phyloP scores from a whole-genome alignment of 495 filamentous ascomycete species.

The Echria macrotheca region DNA sequence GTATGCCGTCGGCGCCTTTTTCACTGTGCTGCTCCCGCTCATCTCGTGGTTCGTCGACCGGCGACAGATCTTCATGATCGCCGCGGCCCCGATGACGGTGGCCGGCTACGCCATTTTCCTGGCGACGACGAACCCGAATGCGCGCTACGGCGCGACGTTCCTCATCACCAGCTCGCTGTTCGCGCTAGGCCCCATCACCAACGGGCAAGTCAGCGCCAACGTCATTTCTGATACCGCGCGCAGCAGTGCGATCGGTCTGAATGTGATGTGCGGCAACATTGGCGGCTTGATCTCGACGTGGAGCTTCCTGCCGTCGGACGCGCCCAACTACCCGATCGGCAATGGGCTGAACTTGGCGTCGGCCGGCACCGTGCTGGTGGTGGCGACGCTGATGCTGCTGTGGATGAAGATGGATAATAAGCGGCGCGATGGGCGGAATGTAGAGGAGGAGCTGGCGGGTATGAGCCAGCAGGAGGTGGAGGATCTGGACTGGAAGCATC shows the following conservation, averaged over 20 bases:
- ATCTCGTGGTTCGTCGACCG: constrained; percentile 55
- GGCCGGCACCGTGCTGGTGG: constrained; percentile 44
- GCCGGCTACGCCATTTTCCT: constrained; percentile 70
- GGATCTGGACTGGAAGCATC: constrained; percentile 69
- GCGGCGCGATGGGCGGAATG: constrained; percentile 47
- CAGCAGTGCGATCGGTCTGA: constrained; percentile 53
- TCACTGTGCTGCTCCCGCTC: constrained; percentile 56
- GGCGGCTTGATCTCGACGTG: constrained; percentile 68
- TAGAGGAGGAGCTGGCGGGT: constrained; percentile 51
- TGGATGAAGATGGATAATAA: constrained; percentile 65
- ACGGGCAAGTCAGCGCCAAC: constrained; percentile 62
- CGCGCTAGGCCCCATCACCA: constrained; percentile 59
- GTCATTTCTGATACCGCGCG: constrained; percentile 66
- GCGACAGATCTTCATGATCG: constrained; percentile 59
- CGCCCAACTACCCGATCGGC: constrained; percentile 64
- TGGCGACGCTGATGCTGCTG: constrained; percentile 39
- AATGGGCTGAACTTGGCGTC: constrained; percentile 71
- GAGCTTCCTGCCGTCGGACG: constrained; percentile 60
- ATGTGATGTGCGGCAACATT: constrained; percentile 67
- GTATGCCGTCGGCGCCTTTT: constrained; percentile 63
- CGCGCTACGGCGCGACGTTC: constrained; percentile 69
- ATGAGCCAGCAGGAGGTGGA: constrained; percentile 52
- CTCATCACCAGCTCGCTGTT: constrained; percentile 63
- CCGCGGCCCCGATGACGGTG: constrained; percentile 52
- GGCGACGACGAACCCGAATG: constrained; percentile 43